phyloP scores from a whole-genome alignment of 208 protist species.

The Leishmania turanica region DNA sequence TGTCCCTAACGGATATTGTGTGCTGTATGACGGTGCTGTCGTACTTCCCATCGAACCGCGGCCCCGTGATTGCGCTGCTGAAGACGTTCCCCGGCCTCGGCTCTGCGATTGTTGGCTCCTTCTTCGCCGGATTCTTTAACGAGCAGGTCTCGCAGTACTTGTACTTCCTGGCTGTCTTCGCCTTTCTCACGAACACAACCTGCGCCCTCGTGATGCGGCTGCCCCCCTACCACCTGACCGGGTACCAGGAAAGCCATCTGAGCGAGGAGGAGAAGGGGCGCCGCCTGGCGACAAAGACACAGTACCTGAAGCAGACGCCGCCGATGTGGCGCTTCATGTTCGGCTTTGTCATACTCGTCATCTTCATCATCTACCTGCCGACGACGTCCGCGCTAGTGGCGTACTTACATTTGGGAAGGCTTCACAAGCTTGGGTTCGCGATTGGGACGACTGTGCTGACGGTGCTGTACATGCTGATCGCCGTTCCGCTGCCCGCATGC shows the following conservation, averaged over 20 bases:
- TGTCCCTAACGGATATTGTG: constrained; percentile 41
- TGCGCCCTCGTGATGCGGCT: constrained; percentile 47
- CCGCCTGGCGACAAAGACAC: constrained; percentile 29
- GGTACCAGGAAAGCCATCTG: constrained; percentile 38
- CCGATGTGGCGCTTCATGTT: constrained; percentile 48
- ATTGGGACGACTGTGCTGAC: constrained; percentile 40
- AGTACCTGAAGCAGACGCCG: constrained; percentile 53
- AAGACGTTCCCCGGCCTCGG: constrained; percentile 72
- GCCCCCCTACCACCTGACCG: constrained; percentile 56
- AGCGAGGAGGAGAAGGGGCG: constrained; percentile 34
- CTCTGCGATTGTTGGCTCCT: constrained; percentile 44
- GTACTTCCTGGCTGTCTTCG: constrained; percentile 51
- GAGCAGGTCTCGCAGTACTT: constrained; percentile 34
- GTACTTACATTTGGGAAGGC: constrained; percentile 26
- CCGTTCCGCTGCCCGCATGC: constrained; percentile 33
- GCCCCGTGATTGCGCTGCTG: constrained; percentile 53
- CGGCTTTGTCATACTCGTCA: constrained; percentile 45
- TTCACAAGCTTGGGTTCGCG: constrained; percentile 38
- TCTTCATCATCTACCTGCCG: constrained; percentile 57
- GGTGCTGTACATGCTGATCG: constrained; percentile 34
- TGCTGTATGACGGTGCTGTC: constrained; percentile 49
- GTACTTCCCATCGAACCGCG: constrained; percentile 54
- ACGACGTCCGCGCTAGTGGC: constrained; percentile 37
- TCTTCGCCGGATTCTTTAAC: constrained; percentile 40
- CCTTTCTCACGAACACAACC: constrained; percentile 27